Evolutionary conservation across 306 rosid species (phyloP).

Genomic region (Castanea mollissima): DNA sequence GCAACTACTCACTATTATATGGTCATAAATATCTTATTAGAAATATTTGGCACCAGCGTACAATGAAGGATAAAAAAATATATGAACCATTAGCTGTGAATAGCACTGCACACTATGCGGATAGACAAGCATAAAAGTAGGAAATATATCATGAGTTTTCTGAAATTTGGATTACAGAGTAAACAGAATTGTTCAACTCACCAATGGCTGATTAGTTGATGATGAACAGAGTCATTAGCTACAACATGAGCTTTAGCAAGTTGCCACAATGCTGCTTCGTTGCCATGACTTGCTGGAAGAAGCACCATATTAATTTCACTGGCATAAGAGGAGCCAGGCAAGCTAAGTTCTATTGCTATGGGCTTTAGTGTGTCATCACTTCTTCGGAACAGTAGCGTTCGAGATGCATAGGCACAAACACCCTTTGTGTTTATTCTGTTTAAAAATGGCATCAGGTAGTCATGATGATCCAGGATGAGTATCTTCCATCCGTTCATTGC

Average conservation of each 20-base stretch:
- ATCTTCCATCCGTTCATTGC: conserved; percentile 49
- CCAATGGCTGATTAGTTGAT: conserved; percentile 76
- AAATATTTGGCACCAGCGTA: too few species aligned
- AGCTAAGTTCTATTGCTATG: conserved; percentile 66
- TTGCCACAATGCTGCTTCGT: conserved; percentile 72
- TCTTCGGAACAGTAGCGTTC: conserved; percentile 61
- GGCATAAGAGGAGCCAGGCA: conserved; percentile 30
- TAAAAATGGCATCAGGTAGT: conserved; percentile 61
- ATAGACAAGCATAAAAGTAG: not conserved
- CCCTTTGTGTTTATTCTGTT: conserved; percentile 47
- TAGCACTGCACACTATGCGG: not conserved
- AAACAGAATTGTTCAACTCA: conserved; percentile 35
- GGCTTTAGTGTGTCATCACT: conserved; percentile 62
- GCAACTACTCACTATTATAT: not conserved
- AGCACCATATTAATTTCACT: conserved; percentile 33
- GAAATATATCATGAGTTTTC: not conserved
- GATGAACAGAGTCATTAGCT: conserved; percentile 61
- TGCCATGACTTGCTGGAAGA: conserved; percentile 53
- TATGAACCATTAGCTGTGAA: not conserved
- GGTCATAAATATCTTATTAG: not conserved
- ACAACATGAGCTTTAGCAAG: conserved; percentile 74
- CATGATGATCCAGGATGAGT: conserved; percentile 72
- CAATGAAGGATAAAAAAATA: too few species aligned
- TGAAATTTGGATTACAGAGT: not conserved
- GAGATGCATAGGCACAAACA: conserved; percentile 59